Conservation (phyloP, 2,329 filamentous ascomycete genomes). For the Colletotrichum truncatum region DNA sequence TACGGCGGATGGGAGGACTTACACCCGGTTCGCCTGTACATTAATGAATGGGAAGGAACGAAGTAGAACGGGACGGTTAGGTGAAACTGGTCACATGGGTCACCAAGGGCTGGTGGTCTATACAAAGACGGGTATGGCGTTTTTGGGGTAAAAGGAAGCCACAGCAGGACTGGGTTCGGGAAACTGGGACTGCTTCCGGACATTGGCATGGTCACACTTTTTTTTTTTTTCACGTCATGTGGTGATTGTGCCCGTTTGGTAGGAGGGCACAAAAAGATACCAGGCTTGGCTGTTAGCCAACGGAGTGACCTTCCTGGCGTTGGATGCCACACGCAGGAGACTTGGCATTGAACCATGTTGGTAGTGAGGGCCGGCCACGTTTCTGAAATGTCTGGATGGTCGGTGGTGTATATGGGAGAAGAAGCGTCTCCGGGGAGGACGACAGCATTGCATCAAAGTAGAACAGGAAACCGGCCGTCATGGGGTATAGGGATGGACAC, state of each 20-base stretch:
- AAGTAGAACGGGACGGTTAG: neutral
- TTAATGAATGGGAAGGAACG: neutral
- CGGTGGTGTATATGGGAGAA: neutral
- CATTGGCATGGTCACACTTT: neutral
- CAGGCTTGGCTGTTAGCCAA: conserved; percentile 1
- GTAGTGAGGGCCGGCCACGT: neutral
- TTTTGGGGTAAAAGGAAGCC: conserved; percentile 6
- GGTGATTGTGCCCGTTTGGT: neutral
- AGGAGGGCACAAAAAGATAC: conserved; percentile 9
- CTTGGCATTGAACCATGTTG: conserved; percentile 2
- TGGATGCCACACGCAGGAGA: conserved; percentile 3
- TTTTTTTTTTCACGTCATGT: conserved; percentile 8
- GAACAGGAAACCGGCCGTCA: neutral
- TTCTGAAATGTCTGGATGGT: neutral
- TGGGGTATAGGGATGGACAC: neutral
- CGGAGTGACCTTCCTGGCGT: neutral
- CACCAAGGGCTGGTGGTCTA: conserved; percentile 17
- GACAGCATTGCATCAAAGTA: neutral
- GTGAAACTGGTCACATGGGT: neutral
- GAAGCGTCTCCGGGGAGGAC: neutral
- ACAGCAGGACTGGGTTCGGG: conserved; percentile 24
- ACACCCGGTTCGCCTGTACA: conserved; percentile 15
- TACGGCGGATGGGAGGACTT: conserved; percentile 40
- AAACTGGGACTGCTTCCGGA: conserved; percentile 7
- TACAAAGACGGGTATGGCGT: conserved; percentile 19